A percentile compares a stretch with the other conserved stretches of the same genome.
Conservation (phyloP, 805 yeast species). For the Suhomyces sp. region DNA sequence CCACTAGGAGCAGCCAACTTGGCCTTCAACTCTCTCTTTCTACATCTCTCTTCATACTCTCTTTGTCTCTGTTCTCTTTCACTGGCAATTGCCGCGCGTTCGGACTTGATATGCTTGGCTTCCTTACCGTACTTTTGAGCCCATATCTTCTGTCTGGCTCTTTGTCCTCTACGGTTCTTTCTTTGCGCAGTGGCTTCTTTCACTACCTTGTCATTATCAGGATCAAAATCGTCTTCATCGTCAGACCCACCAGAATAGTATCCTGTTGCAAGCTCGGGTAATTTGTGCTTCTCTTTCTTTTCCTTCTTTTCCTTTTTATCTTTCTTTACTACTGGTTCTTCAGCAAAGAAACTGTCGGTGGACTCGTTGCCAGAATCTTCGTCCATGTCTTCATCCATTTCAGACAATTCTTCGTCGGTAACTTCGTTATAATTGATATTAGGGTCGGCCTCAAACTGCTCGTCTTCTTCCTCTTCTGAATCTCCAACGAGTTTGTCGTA, state of each 20-base stretch:
- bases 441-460: constrained; percentile 29
- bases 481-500: constrained; percentile 43
- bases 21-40: constrained; percentile 59
- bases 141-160: constrained; percentile 97
- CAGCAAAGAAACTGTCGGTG: constrained; percentile 39
- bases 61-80: constrained; percentile 58
- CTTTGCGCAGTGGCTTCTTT: constrained; percentile 54
- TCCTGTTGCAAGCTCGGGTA: constrained; percentile 77
- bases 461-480: constrained; percentile 39
- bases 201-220: constrained; percentile 47
- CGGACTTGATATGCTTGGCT: constrained; percentile 81
- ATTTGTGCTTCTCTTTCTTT: constrained; percentile 26
- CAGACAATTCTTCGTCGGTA: constrained; percentile 57
- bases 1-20: constrained; percentile 36
- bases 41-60: constrained; percentile 71
- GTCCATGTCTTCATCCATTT: constrained; percentile 14
- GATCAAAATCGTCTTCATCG: constrained; percentile 45
- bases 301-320: constrained; percentile 17
- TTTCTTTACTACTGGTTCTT: constrained; percentile 12
- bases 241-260: constrained; percentile 85
- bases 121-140: constrained; percentile 78
- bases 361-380: not conserved
- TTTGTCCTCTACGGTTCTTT: constrained; percentile 92
- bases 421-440: constrained; percentile 52
- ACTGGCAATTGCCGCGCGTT: constrained; percentile 49